Evolutionary conservation across 163 green algal genomes (phyloP), one percentile per base, ranked within the genome.

Genomic region (Scenedesmus sp.): DNA sequence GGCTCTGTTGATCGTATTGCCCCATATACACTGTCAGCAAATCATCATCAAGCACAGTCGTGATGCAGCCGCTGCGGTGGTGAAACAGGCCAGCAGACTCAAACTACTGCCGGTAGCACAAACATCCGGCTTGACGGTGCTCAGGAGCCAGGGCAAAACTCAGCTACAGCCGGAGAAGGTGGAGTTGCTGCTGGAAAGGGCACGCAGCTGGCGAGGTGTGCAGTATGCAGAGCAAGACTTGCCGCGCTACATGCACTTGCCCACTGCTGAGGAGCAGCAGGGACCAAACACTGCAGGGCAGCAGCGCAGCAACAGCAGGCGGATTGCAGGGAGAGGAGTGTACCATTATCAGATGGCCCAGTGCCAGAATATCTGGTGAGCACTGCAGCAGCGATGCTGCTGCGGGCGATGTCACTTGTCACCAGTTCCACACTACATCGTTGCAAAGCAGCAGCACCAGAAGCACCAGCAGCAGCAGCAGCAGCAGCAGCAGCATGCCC

Each of bases 261-360:
- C 65, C 40, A 76, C 65, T 76, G 65, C 26, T 76, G 65, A 76
- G 65, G 30, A 76, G 65, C 65, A 76, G 65, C 65, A 76, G 30
- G 65, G 1, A 10, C 30, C 30, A 22, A 20, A 40, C 30, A 40
- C 6, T 20, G 65, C 30, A 40, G 9, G 65, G 65, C 65, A 76
- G 65, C 65, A 76, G 65, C 35, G 35, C 72, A 81, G 72, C 72
- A 81, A 35, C 35, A 81, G 72, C 72, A 81, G 18, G 72, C 72
- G 20, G 9, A 40, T 22, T 76, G 65, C 65, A 76, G 40, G 30
- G 65, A 76, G 30, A 37, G 65, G 30, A 76, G 30, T 40, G 30
- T 76, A 24, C 65, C 65, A 2, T 7, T 76, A 30, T 76, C 65
- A 76, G 65, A 76, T 18, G 18, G 65, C 9, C 65, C 65, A 76